A percentile compares a stretch with the other conserved stretches of the same genome.
These are phyloP conservation scores for Scenedesmus sp. DNA, from an alignment of 163 green algal species.

Conservation along the genomic window DNA sequence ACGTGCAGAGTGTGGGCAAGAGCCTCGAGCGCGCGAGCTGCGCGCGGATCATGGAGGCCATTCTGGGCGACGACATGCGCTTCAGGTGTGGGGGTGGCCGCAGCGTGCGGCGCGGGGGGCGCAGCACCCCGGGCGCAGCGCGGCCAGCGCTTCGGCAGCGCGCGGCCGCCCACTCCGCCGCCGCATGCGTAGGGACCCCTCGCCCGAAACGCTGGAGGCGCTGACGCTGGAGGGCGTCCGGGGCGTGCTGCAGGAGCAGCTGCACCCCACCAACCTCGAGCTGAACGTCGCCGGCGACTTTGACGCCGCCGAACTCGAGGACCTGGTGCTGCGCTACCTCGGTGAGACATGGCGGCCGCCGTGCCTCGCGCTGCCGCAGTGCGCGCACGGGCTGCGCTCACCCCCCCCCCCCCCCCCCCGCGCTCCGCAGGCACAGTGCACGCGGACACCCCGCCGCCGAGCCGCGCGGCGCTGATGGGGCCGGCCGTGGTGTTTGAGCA, in stretches of 20 bases:
- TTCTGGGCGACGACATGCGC: constrained; percentile 85
- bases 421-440: constrained; percentile 8
- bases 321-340: constrained; percentile 84
- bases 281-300: constrained; percentile 95
- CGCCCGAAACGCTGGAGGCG: constrained; percentile 84
- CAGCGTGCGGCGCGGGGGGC: neutral
- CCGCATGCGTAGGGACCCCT: constrained; percentile 72
- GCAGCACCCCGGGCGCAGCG: too few relatives aligned
- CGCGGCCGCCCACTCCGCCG: too few relatives aligned
- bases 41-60: constrained; percentile 83
- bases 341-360: constrained; percentile 73
- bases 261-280: constrained; percentile 61
- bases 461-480: constrained; percentile 11
- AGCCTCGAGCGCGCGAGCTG: constrained; percentile 85
- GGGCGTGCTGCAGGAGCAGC: constrained; percentile 75
- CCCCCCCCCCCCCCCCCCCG: neutral
- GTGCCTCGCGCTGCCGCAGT: constrained; percentile 1
- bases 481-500: constrained; percentile 54
- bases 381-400: neutral
- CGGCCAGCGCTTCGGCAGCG: too few relatives aligned
- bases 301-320: constrained; percentile 83
- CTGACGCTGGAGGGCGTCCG: constrained; percentile 87
- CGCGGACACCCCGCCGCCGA: constrained; percentile 11
- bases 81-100: constrained; percentile 54
- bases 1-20: constrained; percentile 62